A percentile compares a stretch with the other conserved stretches of the same genome.
Conservation (phyloP, 306 rosid species). For the Glycine tomentella region DNA sequence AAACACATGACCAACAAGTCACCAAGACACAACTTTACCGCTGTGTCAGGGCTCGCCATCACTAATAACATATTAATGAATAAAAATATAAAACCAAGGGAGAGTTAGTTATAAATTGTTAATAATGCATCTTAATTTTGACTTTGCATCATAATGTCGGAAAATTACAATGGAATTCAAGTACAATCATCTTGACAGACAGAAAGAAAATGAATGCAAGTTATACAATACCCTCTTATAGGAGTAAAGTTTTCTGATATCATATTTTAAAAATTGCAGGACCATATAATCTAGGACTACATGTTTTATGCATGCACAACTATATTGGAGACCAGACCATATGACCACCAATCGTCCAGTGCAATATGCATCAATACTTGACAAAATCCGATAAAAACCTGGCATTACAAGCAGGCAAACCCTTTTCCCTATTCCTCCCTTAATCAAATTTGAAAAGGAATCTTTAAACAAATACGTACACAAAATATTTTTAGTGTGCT, state of each 20-base stretch:
- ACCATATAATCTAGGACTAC: neutral
- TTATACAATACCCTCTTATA: neutral
- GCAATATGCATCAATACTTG: neutral
- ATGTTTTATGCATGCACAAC: neutral
- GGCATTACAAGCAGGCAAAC: neutral
- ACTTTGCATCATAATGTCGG: neutral
- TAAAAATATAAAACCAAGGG: neutral
- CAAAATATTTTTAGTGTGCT: neutral
- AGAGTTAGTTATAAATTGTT: neutral
- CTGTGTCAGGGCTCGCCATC: too few species aligned
- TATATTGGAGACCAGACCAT: neutral
- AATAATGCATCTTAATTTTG: neutral
- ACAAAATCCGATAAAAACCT: slow-evolving; percentile 23
- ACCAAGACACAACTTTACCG: too few species aligned
- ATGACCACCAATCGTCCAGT: neutral
- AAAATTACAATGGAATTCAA: neutral
- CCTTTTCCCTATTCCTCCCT: neutral
- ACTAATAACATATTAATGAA: neutral
- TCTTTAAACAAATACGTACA: neutral
- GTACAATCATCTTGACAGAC: neutral
- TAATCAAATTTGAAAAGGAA: neutral
- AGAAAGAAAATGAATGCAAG: neutral
- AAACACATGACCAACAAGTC: too few species aligned
- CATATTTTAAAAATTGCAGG: neutral
- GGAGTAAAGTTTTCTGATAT: neutral